These are phyloP conservation scores for Exserohilum rostratum DNA, from an alignment of 2,329 filamentous ascomycete genomes.

Conservation along the genomic window DNA sequence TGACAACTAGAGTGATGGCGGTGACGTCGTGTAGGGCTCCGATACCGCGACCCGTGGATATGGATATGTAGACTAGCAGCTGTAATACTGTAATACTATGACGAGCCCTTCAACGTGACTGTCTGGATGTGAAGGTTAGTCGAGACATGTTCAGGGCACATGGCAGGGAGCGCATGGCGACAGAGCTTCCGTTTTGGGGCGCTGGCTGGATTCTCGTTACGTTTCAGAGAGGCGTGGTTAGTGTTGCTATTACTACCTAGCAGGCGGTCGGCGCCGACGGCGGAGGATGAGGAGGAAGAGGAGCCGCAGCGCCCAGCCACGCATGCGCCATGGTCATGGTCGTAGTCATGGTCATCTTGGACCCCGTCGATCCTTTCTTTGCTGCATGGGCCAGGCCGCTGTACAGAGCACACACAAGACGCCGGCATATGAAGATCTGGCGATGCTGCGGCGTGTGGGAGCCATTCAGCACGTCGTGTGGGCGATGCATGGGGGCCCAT, in stretches of 20 bases:
- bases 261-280: slow-evolving; percentile 21
- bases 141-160: neutral
- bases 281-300: slow-evolving; percentile 21
- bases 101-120: neutral
- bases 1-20: slow-evolving; percentile 3
- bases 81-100: neutral
- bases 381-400: neutral
- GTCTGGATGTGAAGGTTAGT: neutral
- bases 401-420: no score
- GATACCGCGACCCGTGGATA: neutral
- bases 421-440: slow-evolving; percentile 2
- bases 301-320: neutral
- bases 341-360: neutral
- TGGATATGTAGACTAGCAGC: neutral
- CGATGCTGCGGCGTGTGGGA: neutral
- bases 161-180: neutral
- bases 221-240: slow-evolving; percentile 27
- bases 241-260: slow-evolving; percentile 28
- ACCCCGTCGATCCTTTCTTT: neutral
- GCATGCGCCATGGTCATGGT: neutral
- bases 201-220: slow-evolving; percentile 31
- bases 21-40: slow-evolving; percentile 1
- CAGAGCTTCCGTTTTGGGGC: neutral
- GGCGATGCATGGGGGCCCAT: neutral
- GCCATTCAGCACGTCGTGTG: slow-evolving; percentile 2